Conservation (phyloP, 2,329 filamentous ascomycete species). For the Fonsecaea pugnacius region DNA sequence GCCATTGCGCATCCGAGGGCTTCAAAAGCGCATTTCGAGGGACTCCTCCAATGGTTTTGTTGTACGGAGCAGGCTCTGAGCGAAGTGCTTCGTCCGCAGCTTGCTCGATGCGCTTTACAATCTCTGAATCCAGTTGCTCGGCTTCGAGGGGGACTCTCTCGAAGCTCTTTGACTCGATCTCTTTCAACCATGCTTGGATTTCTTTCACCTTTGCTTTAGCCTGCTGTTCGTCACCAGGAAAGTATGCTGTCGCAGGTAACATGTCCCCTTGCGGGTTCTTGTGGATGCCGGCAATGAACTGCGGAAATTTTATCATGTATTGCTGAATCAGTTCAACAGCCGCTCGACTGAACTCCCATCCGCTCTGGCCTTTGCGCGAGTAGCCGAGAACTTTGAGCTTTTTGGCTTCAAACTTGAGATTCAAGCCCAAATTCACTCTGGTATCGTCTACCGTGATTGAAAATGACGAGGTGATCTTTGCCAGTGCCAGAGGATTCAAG, state of each 20-base stretch:
- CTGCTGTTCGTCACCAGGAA: slow-evolving; percentile 62
- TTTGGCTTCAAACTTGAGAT: slow-evolving; percentile 94
- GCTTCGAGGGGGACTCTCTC: slow-evolving; percentile 96
- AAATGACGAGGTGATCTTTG: slow-evolving; percentile 95
- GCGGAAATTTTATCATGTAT: slow-evolving; percentile 93
- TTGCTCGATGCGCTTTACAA: slow-evolving; percentile 78
- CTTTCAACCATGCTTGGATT: slow-evolving; percentile 90
- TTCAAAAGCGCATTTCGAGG: slow-evolving; percentile 87
- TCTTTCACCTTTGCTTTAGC: slow-evolving; percentile 86
- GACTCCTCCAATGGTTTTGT: slow-evolving; percentile 76
- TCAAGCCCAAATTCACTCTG: slow-evolving; percentile 87
- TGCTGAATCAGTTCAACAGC: slow-evolving; percentile 79
- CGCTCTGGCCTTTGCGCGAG: slow-evolving; percentile 79
- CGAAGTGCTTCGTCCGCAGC: slow-evolving; percentile 69
- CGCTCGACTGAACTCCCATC: slow-evolving; percentile 93
- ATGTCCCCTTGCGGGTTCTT: slow-evolving; percentile 83
- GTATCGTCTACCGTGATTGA: slow-evolving; percentile 80
- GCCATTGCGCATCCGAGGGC: slow-evolving; percentile 93
- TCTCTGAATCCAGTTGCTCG: slow-evolving; percentile 90
- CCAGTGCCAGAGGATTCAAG: slow-evolving; percentile 83
- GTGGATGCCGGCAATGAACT: slow-evolving; percentile 90
- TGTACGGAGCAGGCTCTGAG: slow-evolving; percentile 58
- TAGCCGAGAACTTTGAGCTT: slow-evolving; percentile 96
- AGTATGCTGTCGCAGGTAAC: slow-evolving; percentile 83
- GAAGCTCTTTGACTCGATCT: slow-evolving; percentile 85